phyloP scores from a whole-genome alignment of 1,139 yeast genomes.

The Yamadazyma conglobata region DNA sequence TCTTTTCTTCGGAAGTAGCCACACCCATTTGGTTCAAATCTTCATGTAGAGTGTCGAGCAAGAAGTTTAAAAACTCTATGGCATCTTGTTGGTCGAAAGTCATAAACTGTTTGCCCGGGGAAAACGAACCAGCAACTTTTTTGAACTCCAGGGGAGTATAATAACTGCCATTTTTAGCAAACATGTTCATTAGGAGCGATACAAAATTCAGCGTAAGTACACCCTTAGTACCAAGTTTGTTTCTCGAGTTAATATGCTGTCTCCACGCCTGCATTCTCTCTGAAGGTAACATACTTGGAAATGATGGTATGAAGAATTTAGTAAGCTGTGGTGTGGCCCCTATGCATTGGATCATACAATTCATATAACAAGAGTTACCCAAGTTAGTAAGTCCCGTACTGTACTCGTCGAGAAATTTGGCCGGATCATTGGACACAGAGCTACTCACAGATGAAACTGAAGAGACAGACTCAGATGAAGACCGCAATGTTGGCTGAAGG shows the following conservation, averaged over 20 bases:
- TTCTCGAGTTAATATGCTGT: constrained; percentile 69
- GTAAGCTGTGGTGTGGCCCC: constrained; percentile 44
- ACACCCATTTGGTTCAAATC: constrained; percentile 67
- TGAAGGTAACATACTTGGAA: constrained; percentile 20
- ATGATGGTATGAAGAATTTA: constrained; percentile 36
- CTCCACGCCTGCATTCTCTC: constrained; percentile 45
- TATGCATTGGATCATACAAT: constrained; percentile 84
- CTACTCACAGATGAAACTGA: neutral
- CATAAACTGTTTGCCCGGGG: constrained; percentile 60
- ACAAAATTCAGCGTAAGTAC: constrained; percentile 73
- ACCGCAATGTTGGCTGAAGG: constrained; percentile 1
- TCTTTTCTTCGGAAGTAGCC: constrained; percentile 34
- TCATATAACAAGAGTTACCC: constrained; percentile 94
- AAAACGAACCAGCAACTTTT: constrained; percentile 60
- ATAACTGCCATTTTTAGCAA: constrained; percentile 43
- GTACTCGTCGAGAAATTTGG: constrained; percentile 29
- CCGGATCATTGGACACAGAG: constrained; percentile 12
- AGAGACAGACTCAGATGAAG: constrained; percentile 1
- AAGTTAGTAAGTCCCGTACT: constrained; percentile 68
- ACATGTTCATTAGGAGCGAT: constrained; percentile 58
- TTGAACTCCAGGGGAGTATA: constrained; percentile 60
- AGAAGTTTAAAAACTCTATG: constrained; percentile 80
- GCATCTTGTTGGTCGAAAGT: constrained; percentile 91
- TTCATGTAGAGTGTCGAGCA: constrained; percentile 84
- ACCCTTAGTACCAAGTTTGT: constrained; percentile 82